Base-by-base conservation (phyloP, 345 rosid species). In the Pistacia integerrima region DNA sequence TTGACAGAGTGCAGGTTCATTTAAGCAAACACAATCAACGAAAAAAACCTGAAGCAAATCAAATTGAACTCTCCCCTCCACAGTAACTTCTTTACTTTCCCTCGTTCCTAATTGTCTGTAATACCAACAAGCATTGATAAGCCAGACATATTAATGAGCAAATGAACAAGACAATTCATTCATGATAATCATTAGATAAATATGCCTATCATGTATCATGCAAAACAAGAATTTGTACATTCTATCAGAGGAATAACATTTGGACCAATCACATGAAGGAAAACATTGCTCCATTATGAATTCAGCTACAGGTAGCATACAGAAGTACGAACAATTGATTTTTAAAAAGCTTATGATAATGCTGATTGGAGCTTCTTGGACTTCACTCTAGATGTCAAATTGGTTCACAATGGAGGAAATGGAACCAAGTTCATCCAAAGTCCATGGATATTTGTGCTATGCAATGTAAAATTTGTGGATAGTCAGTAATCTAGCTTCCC, bases 31-130 rank as follows among this genome's bases (percentile, higher is more conserved):
- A 74, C 12, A 52, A 59, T 11, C 22, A 14, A 58, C n/a, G 66
- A 46, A 79, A 63, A 79, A 76, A 82, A 96, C 99, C 99, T 96
- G 99, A 78, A 93, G 85, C 88, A 93, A 92, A 86, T 95, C 99
- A 82, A 95, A 95, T 79, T 93, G 97, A 78, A 95, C 93, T 84
- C 99, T 88, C 82, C 99, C 99, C 83, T 95, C 98, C 76, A 95
- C 78, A 59, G 94, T 86, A 78, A 93, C 92, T 83, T 95, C 99
- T 91, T 95, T 93, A 75, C 98, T 95, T 86, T 95, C 97, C 83
- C 99, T 90, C 48, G 86, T 92, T 80, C 99, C 99, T 72, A 80
- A 81, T 76, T 95, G 99, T 81, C 98, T 96, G 93, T 59, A 78
- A 82, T 54, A 82, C 54, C 60, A 60, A 60, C 52, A 81, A 79